Conservation (phyloP, 495 filamentous ascomycete species). For the Penicillium taxi region DNA sequence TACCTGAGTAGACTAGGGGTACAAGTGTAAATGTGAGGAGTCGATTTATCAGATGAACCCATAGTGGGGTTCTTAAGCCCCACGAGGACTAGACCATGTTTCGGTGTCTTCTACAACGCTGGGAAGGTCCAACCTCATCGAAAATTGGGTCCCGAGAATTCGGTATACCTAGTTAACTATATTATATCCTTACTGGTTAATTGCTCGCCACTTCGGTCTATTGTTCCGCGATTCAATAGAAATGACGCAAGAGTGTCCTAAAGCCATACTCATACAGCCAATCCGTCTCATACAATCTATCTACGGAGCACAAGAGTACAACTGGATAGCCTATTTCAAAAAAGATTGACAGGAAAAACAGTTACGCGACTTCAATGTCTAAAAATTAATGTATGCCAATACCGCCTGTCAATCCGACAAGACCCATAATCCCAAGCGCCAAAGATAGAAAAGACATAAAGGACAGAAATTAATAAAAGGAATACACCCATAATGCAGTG, state of each 20-base stretch:
- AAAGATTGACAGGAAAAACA: too few relatives aligned
- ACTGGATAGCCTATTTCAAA: too few relatives aligned
- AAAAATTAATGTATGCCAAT: too few relatives aligned
- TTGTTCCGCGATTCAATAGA: neutral
- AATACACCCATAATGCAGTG: constrained; percentile 4
- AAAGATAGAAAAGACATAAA: neutral
- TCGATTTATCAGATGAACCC: constrained; percentile 4
- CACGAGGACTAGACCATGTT: neutral
- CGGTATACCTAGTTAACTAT: constrained; percentile 5
- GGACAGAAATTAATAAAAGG: neutral
- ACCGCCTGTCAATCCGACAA: too few relatives aligned
- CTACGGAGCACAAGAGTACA: too few relatives aligned
- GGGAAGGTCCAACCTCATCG: constrained; percentile 22
- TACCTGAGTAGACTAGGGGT: too few relatives aligned
- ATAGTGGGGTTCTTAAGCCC: constrained; percentile 14
- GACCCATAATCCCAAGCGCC: neutral
- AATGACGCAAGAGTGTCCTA: constrained; percentile 12
- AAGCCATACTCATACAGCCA: too few relatives aligned
- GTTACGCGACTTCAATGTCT: too few relatives aligned
- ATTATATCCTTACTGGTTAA: constrained; percentile 1
- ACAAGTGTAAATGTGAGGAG: too few relatives aligned
- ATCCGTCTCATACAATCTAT: too few relatives aligned
- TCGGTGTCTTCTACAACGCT: constrained; percentile 5
- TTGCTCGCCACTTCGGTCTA: neutral
- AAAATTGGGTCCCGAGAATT: constrained; percentile 4